These are phyloP conservation scores for Hyaloscypha variabilis DNA, from an alignment of 495 filamentous ascomycete genomes.

Conservation along the genomic window DNA sequence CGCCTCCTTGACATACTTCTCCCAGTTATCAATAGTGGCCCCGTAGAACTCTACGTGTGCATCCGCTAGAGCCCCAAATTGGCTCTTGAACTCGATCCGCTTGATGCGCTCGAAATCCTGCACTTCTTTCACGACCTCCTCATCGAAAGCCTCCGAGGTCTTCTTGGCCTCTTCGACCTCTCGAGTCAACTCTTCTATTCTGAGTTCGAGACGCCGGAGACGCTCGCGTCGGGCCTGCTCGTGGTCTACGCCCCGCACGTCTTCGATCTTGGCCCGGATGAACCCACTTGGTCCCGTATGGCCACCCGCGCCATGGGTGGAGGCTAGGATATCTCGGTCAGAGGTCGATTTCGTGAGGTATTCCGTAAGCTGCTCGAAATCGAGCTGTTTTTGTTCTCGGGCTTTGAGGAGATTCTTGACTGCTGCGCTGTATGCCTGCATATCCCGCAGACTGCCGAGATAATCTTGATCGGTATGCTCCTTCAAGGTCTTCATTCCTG, in stretches of 20 bases:
- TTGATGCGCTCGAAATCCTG: conserved; percentile 96
- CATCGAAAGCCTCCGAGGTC: conserved; percentile 85
- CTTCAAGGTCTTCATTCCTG: conserved; percentile 73
- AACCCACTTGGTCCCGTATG: conserved; percentile 79
- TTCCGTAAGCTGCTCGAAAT: conserved; percentile 94
- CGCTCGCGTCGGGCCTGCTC: conserved; percentile 87
- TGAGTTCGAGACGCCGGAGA: conserved; percentile 84
- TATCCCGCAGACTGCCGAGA: conserved; percentile 85
- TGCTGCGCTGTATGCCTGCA: conserved; percentile 86
- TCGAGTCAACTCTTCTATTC: conserved; percentile 84
- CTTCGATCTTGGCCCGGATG: conserved; percentile 92
- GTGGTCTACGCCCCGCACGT: conserved; percentile 95
- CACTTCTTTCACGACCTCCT: conserved; percentile 91
- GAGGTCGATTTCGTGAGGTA: conserved; percentile 87
- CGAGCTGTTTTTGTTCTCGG: conserved; percentile 95
- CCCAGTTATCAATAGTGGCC: conserved; percentile 82
- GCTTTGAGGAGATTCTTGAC: conserved; percentile 88
- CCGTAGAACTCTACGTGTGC: conserved; percentile 87
- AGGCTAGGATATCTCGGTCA: conserved; percentile 86
- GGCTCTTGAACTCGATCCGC: conserved; percentile 85
- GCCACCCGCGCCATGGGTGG: conserved; percentile 60
- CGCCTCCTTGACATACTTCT: conserved; percentile 86
- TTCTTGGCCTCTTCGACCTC: conserved; percentile 87
- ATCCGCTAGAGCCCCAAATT: conserved; percentile 79
- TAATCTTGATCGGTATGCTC: conserved; percentile 97